phyloP scores from a whole-genome alignment of 2,329 filamentous ascomycete genomes.

The Phoma sp. region DNA sequence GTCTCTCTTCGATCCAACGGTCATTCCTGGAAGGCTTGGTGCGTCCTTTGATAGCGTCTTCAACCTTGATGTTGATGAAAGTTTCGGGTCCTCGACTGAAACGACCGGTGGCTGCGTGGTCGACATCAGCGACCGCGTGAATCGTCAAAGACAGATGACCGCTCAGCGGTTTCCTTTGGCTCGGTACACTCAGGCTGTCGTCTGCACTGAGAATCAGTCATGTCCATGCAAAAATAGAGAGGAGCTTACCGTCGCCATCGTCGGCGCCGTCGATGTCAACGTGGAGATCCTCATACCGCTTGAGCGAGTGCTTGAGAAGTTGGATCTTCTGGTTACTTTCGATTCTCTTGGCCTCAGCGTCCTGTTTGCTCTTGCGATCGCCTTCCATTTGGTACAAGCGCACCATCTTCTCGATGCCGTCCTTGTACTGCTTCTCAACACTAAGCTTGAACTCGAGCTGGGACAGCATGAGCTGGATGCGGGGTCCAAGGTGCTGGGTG shows the following conservation, averaged over 20 bases:
- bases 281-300: constrained; percentile 96
- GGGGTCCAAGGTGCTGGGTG: constrained; percentile 90
- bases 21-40: constrained; percentile 87
- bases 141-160: constrained; percentile 88
- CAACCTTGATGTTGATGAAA: constrained; percentile 94
- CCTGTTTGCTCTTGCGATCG: constrained; percentile 91
- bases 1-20: constrained; percentile 88
- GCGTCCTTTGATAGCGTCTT: constrained; percentile 88
- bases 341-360: constrained; percentile 85
- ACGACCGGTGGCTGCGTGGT: constrained; percentile 81
- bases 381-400: constrained; percentile 97
- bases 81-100: constrained; percentile 94
- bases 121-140: constrained; percentile 89
- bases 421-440: constrained; percentile 98
- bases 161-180: constrained; percentile 92
- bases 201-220: constrained; percentile 62
- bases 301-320: constrained; percentile 91
- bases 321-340: constrained; percentile 99
- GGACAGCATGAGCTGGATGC: constrained; percentile 98
- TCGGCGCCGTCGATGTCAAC: constrained; percentile 82
- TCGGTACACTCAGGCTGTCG: constrained; percentile 94
- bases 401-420: constrained; percentile 99
- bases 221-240: too few species aligned
- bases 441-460: constrained; percentile 99
- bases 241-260: constrained; percentile 77